Evolutionary conservation across 2,329 filamentous ascomycete species (phyloP), one percentile per base, ranked within the genome.

Genomic region (Neurospora sp.): DNA sequence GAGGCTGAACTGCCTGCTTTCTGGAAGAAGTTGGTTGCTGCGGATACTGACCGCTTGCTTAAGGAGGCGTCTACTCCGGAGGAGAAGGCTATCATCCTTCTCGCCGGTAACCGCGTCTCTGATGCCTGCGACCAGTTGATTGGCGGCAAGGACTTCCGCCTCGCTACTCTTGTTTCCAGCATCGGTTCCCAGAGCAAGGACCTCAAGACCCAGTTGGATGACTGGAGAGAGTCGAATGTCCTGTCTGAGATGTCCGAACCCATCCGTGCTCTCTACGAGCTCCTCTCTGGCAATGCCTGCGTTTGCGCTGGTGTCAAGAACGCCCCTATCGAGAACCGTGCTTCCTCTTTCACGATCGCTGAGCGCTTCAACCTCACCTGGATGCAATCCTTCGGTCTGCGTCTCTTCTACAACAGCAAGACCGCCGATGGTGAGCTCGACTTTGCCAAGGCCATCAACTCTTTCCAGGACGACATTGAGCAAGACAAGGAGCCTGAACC

Each of bases 311-410:
- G 95, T 11, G 90, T 91, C 77, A 90, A 88, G 73, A 85, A 84
- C 2, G 89, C 87, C 6, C 87, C 92, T 1, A 82, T 90, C 8
- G 96, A 98, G 79, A 92, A 98, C 80, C 89, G 91, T 65, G 86
- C 91, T 46, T 86, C 89, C 15, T 90, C 90, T 0, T 97, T 99
- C 77, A 86, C 89, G 69, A 92, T 99, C 73, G 92, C 93, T 0
- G 87, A 91, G 75, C 89, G 90, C 66, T 99, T 97, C 78, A 88
- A 88, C 4, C 84, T 99, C 41, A 92, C 96, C 78, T 99, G 96
- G 96, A 90, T 92, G 78, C 94, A 97, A 77, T 90, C 94, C 0
- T 97, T 99, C 79, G 95, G 92, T 11, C 85, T 99, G 67, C 89
- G 94, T 62, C 84, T 99, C 1, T 98, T 93, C 92, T 99, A 97